Conservation (phyloP, 805 yeast genomes). For the Sugiyamaella boreocaroliniensis region DNA sequence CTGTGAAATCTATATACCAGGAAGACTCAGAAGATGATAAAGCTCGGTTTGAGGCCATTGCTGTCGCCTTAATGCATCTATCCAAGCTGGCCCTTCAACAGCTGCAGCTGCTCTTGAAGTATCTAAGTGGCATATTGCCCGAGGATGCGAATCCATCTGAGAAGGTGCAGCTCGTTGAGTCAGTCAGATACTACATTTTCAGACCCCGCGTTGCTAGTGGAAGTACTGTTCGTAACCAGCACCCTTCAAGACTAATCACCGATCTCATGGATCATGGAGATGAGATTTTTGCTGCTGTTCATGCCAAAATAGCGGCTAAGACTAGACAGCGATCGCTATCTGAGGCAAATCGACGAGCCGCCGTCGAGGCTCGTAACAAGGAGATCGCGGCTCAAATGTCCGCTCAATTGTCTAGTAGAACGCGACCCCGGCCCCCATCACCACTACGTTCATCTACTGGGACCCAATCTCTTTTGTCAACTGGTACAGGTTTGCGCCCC, state of each 20-base stretch:
- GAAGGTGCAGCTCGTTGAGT: conserved; percentile 11
- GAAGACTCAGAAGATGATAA: conserved; percentile 1
- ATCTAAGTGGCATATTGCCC: conserved; percentile 4
- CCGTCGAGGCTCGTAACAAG: conserved; percentile 20
- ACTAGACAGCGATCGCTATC: conserved; percentile 18
- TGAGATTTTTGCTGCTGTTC: conserved; percentile 20
- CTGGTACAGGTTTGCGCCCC: conserved; percentile 18
- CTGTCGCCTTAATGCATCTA: conserved; percentile 20
- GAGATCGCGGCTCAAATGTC: conserved; percentile 15
- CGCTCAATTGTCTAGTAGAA: background rate
- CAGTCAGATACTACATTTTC: conserved; percentile 23
- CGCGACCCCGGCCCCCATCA: background rate
- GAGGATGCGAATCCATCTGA: background rate
- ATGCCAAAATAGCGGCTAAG: conserved; percentile 9
- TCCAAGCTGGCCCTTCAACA: conserved; percentile 19
- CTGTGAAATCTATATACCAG: conserved; percentile 40
- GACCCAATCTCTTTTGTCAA: background rate
- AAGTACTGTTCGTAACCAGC: conserved; percentile 25
- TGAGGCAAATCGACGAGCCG: conserved; percentile 20
- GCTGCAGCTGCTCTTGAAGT: conserved; percentile 18
- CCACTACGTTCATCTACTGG: conserved; percentile 1
- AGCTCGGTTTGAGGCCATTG: conserved; percentile 12
- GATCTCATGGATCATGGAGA: conserved; percentile 22
- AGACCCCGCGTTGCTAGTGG: conserved; percentile 29
- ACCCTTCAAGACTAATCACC: conserved; percentile 23